phyloP scores from a whole-genome alignment of 2,329 filamentous ascomycete genomes.

The Penicillium sp. region DNA sequence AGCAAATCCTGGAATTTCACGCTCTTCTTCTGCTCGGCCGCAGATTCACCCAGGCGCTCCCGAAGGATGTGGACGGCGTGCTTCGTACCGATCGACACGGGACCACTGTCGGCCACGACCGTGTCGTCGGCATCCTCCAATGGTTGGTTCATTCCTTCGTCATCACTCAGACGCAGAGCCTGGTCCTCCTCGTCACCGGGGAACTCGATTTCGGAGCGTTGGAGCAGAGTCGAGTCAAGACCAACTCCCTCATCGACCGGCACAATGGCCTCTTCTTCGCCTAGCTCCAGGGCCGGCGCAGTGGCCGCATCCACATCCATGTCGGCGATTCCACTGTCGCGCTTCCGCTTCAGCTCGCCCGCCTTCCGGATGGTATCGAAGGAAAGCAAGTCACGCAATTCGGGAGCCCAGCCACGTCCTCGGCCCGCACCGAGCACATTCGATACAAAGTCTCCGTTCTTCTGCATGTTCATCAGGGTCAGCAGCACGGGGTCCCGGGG shows the following conservation, averaged over 20 bases:
- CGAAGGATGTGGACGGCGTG: conserved; percentile 91
- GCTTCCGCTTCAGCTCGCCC: conserved; percentile 83
- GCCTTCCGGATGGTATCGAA: conserved; percentile 68
- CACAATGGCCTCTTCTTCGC: conserved; percentile 55
- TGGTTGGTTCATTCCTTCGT: conserved; percentile 40
- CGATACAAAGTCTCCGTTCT: conserved; percentile 78
- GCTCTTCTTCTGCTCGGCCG: conserved; percentile 66
- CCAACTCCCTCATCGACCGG: conserved; percentile 44
- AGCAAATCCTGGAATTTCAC: conserved; percentile 87
- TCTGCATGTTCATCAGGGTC: conserved; percentile 83
- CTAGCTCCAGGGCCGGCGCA: conserved; percentile 54
- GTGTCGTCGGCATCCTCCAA: conserved; percentile 69
- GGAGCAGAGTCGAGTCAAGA: conserved; percentile 39
- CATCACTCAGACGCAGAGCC: conserved; percentile 39
- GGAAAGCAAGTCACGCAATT: conserved; percentile 81
- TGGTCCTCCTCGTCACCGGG: conserved; percentile 49
- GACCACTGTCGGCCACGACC: no score
- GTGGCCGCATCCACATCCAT: conserved; percentile 60
- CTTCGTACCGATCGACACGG: conserved; percentile 86
- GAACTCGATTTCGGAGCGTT: conserved; percentile 58
- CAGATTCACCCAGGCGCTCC: conserved; percentile 62
- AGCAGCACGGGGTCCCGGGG: conserved; percentile 79
- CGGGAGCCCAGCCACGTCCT: conserved; percentile 75
- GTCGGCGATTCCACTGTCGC: conserved; percentile 76
- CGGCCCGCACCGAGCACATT: conserved; percentile 75